Evolutionary conservation across 306 rosid genomes (phyloP), one percentile per base, ranked within the genome.

Genomic region (Spatholobus suberectus): DNA sequence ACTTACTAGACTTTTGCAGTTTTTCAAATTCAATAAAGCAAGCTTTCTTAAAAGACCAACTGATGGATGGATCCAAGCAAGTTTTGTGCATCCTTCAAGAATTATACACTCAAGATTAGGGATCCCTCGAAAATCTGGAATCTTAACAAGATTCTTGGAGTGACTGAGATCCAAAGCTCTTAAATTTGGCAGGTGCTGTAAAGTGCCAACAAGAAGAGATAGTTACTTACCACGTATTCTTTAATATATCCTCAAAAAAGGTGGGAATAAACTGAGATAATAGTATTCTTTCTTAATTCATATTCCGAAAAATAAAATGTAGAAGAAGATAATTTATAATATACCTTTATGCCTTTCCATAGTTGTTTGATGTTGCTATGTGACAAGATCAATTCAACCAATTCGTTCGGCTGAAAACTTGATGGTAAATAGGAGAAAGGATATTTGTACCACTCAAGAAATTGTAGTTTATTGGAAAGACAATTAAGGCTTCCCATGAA

Each of bases 21-120:
- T 41, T 41, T 9, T 41, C 46, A 41, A 41, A 41, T 8, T 41
- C 12, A 41, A 41, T 13, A 41, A 41, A 41, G 46, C 46, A 41
- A 41, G 46, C 12, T 41, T 41, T 41, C 46, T 41, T 41, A 41
- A 2, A 41, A 41, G 46, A 41, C 46, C 10, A 9, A 41, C 46
- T 0, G 13, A 41, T 1, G 46, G 46, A 41, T 41, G 46, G 13
- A 41, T 41, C 46, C 2, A 8, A 2, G 4, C 40, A 0, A 85
- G 75, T 35, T 55, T 54, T 17, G 20, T 17, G 17, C 87, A 85
- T 58, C 75, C 82, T 75, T 58, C 52, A 74, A 85, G 85, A 68
- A 44, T 4, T 5, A 85, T 65, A 4, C 0, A 0, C 58, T 58
- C 37, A 46, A 76, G 82, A 58, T 77, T 83, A 17, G 78, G 78